phyloP scores from a whole-genome alignment of 2,329 filamentous ascomycete species.

The Penicillium sp. region DNA sequence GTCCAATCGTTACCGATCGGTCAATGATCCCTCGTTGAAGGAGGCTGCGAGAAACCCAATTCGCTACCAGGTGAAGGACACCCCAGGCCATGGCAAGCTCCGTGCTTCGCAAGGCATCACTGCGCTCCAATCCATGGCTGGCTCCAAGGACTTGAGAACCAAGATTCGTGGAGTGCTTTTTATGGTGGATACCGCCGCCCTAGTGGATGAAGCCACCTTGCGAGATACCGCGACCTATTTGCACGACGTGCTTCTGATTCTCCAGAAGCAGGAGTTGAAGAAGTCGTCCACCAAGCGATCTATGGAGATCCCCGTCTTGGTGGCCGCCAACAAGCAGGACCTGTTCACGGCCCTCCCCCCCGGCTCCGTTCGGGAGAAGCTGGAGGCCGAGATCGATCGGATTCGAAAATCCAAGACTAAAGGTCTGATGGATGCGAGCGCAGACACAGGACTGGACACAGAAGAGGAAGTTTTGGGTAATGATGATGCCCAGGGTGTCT shows the following conservation, averaged over 20 bases:
- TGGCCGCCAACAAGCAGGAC: slow-evolving; percentile 94
- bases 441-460: slow-evolving; percentile 57
- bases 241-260: slow-evolving; percentile 78
- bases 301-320: slow-evolving; percentile 68
- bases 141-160: slow-evolving; percentile 35
- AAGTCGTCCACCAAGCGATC: slow-evolving; percentile 58
- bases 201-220: slow-evolving; percentile 53
- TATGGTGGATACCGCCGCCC: slow-evolving; percentile 77
- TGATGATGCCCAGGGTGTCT: slow-evolving; percentile 72
- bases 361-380: slow-evolving; percentile 67
- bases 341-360: slow-evolving; percentile 89
- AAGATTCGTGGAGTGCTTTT: slow-evolving; percentile 74
- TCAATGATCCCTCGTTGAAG: slow-evolving; percentile 67
- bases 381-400: slow-evolving; percentile 79
- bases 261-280: slow-evolving; percentile 70
- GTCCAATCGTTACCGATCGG: slow-evolving; percentile 65
- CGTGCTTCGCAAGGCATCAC: slow-evolving; percentile 60
- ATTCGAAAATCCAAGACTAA: slow-evolving; percentile 76
- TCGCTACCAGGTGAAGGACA: slow-evolving; percentile 60
- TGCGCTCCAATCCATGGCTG: slow-evolving; percentile 34
- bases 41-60: slow-evolving; percentile 38
- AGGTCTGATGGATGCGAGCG: slow-evolving; percentile 78
- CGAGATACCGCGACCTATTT: slow-evolving; percentile 78
- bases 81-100: slow-evolving; percentile 93
- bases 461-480: slow-evolving; percentile 86